A percentile compares a stretch with the other conserved stretches of the same genome.
Evolutionary conservation across 768 basidiomycete genomes (phyloP).

Genomic region (Asterophora lycoperdoides): DNA sequence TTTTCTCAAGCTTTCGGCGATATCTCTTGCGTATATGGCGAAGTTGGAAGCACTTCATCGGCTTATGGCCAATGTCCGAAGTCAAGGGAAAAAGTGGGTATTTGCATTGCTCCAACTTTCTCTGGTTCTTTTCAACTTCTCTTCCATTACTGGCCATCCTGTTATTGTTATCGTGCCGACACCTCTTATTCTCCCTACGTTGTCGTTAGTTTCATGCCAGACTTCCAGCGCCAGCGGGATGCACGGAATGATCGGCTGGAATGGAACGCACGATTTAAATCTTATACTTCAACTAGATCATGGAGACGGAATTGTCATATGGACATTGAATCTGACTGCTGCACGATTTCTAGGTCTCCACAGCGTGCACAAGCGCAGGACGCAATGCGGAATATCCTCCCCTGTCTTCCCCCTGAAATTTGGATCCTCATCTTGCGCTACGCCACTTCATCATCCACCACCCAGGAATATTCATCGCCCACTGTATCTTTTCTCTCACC

Average conservation of each 20-base stretch:
- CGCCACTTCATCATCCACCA: conserved; percentile 41
- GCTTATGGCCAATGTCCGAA: conserved; percentile 2
- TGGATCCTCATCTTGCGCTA: conserved; percentile 65
- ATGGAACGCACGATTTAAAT: not conserved
- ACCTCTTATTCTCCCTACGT: not conserved
- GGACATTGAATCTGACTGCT: not conserved
- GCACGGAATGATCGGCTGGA: not conserved
- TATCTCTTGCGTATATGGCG: not conserved
- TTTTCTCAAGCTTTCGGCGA: not conserved
- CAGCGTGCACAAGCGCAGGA: not conserved
- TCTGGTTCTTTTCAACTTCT: not conserved
- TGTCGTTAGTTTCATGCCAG: not conserved
- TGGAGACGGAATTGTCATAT: not conserved
- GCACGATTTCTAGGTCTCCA: not conserved
- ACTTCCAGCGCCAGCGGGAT: not conserved
- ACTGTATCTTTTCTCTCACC: conserved; percentile 58
- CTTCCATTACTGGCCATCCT: not conserved
- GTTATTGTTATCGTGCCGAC: not conserved
- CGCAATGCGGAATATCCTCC: conserved; percentile 18
- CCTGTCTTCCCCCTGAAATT: conserved; percentile 54
- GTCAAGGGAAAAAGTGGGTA: conserved; percentile 5
- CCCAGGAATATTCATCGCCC: conserved; percentile 37
- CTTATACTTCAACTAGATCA: not conserved
- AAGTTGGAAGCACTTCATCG: conserved; percentile 2
- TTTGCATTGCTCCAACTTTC: too few relatives aligned